Conservation (phyloP, 1,284 basidiomycete genomes). For the Leccinum solheimii region DNA sequence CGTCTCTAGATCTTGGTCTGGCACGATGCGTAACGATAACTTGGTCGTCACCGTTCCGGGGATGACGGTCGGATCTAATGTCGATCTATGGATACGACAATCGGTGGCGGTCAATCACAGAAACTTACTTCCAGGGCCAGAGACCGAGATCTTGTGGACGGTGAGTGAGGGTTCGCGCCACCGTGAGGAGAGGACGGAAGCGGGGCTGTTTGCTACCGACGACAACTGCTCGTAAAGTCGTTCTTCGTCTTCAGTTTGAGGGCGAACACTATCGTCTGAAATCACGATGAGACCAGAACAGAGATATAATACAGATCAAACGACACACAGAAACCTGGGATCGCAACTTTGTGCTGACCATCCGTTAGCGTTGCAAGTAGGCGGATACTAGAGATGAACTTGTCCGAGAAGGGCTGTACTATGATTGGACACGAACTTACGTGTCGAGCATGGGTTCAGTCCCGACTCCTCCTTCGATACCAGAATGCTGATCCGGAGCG, state of each 20-base stretch:
- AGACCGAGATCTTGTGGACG: conserved; percentile 68
- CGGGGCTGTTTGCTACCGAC: conserved; percentile 62
- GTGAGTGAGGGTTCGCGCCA: conserved; percentile 82
- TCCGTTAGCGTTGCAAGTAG: conserved; percentile 76
- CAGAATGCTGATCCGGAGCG: conserved; percentile 82
- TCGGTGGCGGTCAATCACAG: not conserved
- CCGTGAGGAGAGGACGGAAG: conserved; percentile 66
- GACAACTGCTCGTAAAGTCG: conserved; percentile 70
- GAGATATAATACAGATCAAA: conserved; percentile 3
- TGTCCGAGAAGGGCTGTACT: conserved; percentile 6
- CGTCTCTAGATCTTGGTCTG: conserved; percentile 81
- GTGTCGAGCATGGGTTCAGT: conserved; percentile 93
- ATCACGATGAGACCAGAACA: not conserved
- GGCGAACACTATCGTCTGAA: conserved; percentile 74
- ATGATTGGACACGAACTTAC: conserved; percentile 40
- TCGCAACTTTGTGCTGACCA: conserved; percentile 56
- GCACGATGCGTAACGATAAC: conserved; percentile 89
- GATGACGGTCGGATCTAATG: conserved; percentile 80
- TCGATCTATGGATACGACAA: not conserved
- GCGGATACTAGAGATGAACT: conserved; percentile 58
- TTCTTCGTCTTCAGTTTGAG: conserved; percentile 65
- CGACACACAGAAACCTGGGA: conserved; percentile 80
- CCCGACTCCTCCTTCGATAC: conserved; percentile 88
- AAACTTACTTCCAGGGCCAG: conserved; percentile 69
- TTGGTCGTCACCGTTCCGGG: conserved; percentile 79